Base-by-base conservation (phyloP, 1,284 basidiomycete species). In the Boletus holoroseus region DNA sequence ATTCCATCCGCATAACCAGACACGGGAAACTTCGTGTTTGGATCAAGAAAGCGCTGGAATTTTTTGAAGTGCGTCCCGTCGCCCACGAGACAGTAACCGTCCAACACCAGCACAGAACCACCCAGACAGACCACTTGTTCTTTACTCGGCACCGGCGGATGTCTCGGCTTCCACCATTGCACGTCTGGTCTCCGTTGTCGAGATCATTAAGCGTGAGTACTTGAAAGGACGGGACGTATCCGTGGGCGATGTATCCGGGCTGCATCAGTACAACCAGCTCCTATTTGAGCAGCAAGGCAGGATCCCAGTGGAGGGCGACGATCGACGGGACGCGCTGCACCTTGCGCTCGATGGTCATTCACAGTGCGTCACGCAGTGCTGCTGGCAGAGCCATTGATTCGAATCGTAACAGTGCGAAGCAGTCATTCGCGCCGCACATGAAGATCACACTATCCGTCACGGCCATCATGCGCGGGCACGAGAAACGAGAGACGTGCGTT, bases 161-260 rank as follows among this genome's bases (percentile, higher is more conserved):
- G 56, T 68, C 12, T 70, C 75, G 1, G 75, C 78, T 1, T 66
- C 73, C 7, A 73, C 76, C 7, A 78, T 83, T 6, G 81, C 88
- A 0, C 79, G 83, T 1, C 74, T 93, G 7, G 73, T 93, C 44
- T 81, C 85, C 0, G 84, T 91, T 4, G 83, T 82, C 0, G 91
- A 94, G 68, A 89, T 91, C 51, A 80, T 91, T 60, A 92, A 93
- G 66, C 78, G 90, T 30, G 85, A 91, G 61, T 90, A 83, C 62
- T 54, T 88, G 54, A 81, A 80, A 54, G 65, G 61, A 30, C 69
- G 81, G 9, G 71, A 72, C 27, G 60, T 64, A 7, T 73, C 70
- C 20, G 72, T 74, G 0, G 61, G 71, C 2, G 61, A 71, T 15
- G 64, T 77, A 20, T 64, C 68, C 9, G 81, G 86, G 5, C 67